Evolutionary conservation across 23 red algal genomes (phyloP).

Genomic region (Gracilariopsis chorda): DNA sequence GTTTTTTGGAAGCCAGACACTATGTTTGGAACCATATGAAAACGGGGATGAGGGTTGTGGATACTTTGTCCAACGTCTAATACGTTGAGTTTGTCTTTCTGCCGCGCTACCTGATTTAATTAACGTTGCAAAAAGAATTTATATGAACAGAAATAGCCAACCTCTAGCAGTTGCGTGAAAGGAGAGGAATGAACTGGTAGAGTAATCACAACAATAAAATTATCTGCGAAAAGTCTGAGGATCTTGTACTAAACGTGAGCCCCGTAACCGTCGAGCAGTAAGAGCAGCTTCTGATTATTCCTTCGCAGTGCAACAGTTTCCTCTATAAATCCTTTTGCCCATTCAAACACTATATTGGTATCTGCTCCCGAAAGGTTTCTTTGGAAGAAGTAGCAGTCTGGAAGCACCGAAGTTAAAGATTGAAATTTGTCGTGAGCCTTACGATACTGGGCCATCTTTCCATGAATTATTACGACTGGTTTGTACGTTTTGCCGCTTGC

Average conservation of each 20-base stretch:
- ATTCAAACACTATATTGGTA: neutral
- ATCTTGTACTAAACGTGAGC: neutral
- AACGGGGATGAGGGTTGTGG: too few relatives aligned
- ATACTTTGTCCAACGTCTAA: too few relatives aligned
- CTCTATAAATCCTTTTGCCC: conserved; percentile 7
- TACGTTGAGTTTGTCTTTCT: too few relatives aligned
- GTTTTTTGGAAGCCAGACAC: too few relatives aligned
- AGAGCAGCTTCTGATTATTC: neutral
- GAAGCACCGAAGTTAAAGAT: neutral
- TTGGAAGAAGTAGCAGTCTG: neutral
- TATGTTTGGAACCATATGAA: too few relatives aligned
- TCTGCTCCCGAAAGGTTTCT: neutral
- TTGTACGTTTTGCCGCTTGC: neutral
- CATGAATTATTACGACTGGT: neutral
- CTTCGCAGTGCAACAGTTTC: neutral
- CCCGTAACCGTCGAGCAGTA: neutral
- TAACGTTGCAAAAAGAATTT: too few relatives aligned
- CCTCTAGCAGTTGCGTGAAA: neutral
- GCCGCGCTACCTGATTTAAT: too few relatives aligned
- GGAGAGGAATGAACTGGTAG: neutral
- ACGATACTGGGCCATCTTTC: neutral
- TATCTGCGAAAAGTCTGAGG: neutral
- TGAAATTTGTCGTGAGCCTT: neutral
- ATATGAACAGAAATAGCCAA: too few relatives aligned
- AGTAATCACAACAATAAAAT: neutral